Base-by-base conservation (phyloP, 106 monocot species). In the Platanthera zijinensis region DNA sequence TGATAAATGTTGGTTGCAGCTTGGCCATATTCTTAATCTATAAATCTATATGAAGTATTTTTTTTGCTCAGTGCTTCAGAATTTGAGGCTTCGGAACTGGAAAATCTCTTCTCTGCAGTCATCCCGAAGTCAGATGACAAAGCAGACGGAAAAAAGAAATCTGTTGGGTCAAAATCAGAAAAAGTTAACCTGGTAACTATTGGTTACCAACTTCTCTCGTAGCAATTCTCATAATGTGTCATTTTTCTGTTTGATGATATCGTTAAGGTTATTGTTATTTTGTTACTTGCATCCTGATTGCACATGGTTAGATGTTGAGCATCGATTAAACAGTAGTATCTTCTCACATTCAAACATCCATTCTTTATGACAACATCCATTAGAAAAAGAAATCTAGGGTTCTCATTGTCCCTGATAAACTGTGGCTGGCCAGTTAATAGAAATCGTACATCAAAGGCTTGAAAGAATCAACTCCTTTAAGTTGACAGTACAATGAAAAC, bases 31-130 rank as follows among this genome's bases (percentile, higher is more conserved):
- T 28, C 51, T 71, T 75, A 52, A 25, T 76, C 14, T 19, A 51
- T 18, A 15, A 52, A 25, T 76, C 14, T 19, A 51, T 18, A 15
- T 32, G 11, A 64, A 3, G 4, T 11, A 1, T 66, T 32, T 39
- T 39, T 39, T 32, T 77, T 87, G 57, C 51, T 54, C 82, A 97
- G 97, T 88, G 68, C 82, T 77, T 88, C 92, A 80, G 94, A 99
- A 57, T 99, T 94, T 87, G 99, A 99, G 78, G 85, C 88, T 8
- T 92, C 87, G 71, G 99, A 99, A 81, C 88, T 99, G 52, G 94
- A 99, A 74, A 86, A 74, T 51, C 92, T 99, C 74, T 99, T 99
- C 74, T 86, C 99, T 69, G 83, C 99, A 69, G 88, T 78, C 69
- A 82, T 94, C 51, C 92, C 94, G 57, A 99, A 99, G 82, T 61